Conservation (phyloP, 2,329 filamentous ascomycete species). For the Leptoxyphium fumago region DNA sequence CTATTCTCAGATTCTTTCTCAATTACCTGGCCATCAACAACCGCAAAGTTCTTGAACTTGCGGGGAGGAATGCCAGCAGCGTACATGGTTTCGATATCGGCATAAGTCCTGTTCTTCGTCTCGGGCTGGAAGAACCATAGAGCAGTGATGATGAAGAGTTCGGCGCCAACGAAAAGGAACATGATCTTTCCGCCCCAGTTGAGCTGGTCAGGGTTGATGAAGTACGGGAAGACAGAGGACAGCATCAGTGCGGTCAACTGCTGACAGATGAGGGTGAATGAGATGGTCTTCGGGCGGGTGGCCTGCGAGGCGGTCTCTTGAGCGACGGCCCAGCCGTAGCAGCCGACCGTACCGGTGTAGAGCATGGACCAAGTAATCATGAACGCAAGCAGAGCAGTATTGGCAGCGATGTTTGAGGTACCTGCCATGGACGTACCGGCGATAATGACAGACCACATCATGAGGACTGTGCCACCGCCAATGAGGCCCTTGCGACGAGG, state of each 20-base stretch:
- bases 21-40: conserved; percentile 10
- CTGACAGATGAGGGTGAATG: conserved; percentile 15
- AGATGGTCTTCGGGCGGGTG: conserved; percentile 13
- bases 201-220: conserved; percentile 25
- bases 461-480: conserved; percentile 10
- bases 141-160: conserved; percentile 19
- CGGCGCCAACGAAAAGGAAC: conserved; percentile 24
- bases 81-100: conserved; percentile 20
- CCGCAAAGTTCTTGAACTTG: conserved; percentile 10
- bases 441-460: conserved; percentile 13
- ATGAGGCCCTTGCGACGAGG: conserved; percentile 12
- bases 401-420: conserved; percentile 9
- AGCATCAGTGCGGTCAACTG: conserved; percentile 24
- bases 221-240: conserved; percentile 23
- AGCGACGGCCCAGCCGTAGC: conserved; percentile 14
- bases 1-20: conserved; percentile 8
- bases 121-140: conserved; percentile 24
- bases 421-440: conserved; percentile 10
- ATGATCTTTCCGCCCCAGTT: conserved; percentile 27
- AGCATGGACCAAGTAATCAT: conserved; percentile 17
- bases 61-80: conserved; percentile 7
- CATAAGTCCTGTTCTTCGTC: conserved; percentile 25
- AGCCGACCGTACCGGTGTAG: conserved; percentile 13
- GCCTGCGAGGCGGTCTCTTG: conserved; percentile 13
- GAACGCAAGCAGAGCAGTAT: conserved; percentile 11